These are phyloP conservation scores for Cerioporus squamosus DNA, from an alignment of 1,284 basidiomycete species.

Conservation along the genomic window DNA sequence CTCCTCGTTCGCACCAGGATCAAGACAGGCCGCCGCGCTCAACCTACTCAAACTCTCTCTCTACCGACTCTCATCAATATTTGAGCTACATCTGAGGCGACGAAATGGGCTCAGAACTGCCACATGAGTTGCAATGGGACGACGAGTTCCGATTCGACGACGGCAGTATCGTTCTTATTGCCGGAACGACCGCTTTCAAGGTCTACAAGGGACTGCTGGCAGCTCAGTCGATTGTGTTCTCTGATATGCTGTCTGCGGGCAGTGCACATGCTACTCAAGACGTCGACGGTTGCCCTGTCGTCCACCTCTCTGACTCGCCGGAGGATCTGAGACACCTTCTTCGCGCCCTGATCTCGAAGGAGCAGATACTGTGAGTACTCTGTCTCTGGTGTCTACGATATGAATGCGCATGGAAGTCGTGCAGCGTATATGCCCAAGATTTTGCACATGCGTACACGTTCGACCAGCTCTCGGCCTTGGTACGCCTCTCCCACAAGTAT, in stretches of 20 bases:
- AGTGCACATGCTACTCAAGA: background rate
- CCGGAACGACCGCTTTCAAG: conserved; percentile 12
- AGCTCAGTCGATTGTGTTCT: conserved; percentile 15
- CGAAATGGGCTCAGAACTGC: too few relatives aligned
- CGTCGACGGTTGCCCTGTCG: conserved; percentile 17
- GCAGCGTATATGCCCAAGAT: background rate
- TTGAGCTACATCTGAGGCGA: too few relatives aligned
- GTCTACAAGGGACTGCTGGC: conserved; percentile 19
- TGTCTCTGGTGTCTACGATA: background rate
- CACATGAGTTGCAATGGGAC: background rate
- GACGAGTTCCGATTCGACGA: conserved; percentile 1
- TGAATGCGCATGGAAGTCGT: too few relatives aligned
- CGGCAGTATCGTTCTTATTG: conserved; percentile 22
- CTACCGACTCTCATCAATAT: too few relatives aligned
- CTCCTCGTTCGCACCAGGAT: too few relatives aligned
- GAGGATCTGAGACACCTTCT: background rate
- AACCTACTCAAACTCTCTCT: too few relatives aligned
- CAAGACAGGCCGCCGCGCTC: too few relatives aligned
- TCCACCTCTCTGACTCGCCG: conserved; percentile 13
- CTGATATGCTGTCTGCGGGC: conserved; percentile 15
- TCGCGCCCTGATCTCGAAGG: background rate
- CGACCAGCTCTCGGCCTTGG: background rate
- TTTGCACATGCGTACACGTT: background rate
- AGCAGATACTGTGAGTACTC: background rate
- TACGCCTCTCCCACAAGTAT: background rate